Evolutionary conservation across 495 filamentous ascomycete genomes (phyloP), one percentile per base, ranked within the genome.

Genomic region (Clohesyomyces aquaticus): DNA sequence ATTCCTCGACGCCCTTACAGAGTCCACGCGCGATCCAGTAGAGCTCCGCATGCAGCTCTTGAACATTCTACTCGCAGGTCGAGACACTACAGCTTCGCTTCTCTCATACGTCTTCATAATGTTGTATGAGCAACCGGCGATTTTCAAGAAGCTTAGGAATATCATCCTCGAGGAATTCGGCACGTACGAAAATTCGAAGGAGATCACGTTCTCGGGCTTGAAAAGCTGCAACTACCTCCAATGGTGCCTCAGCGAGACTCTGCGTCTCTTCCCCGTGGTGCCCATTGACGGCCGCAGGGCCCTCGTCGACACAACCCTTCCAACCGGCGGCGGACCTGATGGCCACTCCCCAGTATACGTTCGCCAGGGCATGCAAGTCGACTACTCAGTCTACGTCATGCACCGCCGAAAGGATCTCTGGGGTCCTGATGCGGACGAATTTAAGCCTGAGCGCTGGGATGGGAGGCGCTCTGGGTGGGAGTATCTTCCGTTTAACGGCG

Each of bases 31-130:
- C 26, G 90, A 96, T 70, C 83, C 84, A 8, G 81, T 80, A 28
- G 81, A 88, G 28, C 78, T 96, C 9, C 87, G 88, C 28, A 87
- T 92, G 72, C 90, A 96, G 72, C 79, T 95, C 9, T 80, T 93
- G 29, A 86, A 86, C 63, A 85, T 96, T 35, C 81, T 96, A 25
- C 83, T 96, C 43, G 78, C 78, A 9, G 79, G 78, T 42, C 73
- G 78, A 28, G 74, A 76, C 46, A 76, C 74, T 0, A 76, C 74
- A 1, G 73, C 74, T 26, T 70, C 67, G 1, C 68, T 76, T 1
- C 73, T 76, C 23, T 67, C 61, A 47, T 75, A 68, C 70, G 27
- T 63, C 42, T 68, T 68, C 59, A 41, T 62, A 28, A 22, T 28
- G 0, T 46, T 68, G 2, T 22, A 16, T 2, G 12, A 63, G 19